A percentile compares a stretch with the other conserved stretches of the same genome.
Conservation (phyloP, 108 stramenopile species). For the Conticribra weissflogii region DNA sequence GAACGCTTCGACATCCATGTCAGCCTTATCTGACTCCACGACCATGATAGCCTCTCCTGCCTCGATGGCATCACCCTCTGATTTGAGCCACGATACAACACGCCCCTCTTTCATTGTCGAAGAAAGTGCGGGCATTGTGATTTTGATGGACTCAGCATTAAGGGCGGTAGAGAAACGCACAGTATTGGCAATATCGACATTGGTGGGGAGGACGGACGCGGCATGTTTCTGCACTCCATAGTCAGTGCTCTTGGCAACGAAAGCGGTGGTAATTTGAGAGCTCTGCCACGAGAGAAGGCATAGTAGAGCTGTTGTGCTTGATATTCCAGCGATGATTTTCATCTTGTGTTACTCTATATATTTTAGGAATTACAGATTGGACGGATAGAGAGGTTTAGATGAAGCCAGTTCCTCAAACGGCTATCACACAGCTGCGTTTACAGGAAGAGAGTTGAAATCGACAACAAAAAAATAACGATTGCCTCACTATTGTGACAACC, state of each 20-base stretch:
- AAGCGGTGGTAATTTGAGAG: slow-evolving; percentile 13
- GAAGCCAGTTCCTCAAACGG: too few species aligned
- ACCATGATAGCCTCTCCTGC: slow-evolving; percentile 97
- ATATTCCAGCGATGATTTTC: slow-evolving; percentile 50
- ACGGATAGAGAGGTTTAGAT: too few species aligned
- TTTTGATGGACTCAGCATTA: slow-evolving; percentile 71
- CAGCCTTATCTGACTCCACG: slow-evolving; percentile 97
- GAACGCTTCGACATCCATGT: slow-evolving; percentile 98
- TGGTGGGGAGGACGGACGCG: slow-evolving; percentile 16
- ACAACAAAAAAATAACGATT: too few species aligned
- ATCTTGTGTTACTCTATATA: too few species aligned
- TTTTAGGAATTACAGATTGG: too few species aligned
- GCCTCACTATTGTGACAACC: too few species aligned
- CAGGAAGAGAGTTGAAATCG: too few species aligned
- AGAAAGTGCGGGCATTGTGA: slow-evolving; percentile 96
- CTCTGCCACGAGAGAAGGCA: slow-evolving; percentile 32
- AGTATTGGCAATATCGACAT: slow-evolving; percentile 26
- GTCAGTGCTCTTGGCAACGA: slow-evolving; percentile 27
- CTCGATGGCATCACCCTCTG: slow-evolving; percentile 91
- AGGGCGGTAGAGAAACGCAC: slow-evolving; percentile 41
- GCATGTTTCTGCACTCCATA: slow-evolving; percentile 10
- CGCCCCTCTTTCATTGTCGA: slow-evolving; percentile 98
- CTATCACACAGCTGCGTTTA: too few species aligned
- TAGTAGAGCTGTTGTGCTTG: slow-evolving; percentile 41
- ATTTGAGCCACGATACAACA: slow-evolving; percentile 94